phyloP scores from a whole-genome alignment of 305 asterid species.

The Fraxinus albicans region DNA sequence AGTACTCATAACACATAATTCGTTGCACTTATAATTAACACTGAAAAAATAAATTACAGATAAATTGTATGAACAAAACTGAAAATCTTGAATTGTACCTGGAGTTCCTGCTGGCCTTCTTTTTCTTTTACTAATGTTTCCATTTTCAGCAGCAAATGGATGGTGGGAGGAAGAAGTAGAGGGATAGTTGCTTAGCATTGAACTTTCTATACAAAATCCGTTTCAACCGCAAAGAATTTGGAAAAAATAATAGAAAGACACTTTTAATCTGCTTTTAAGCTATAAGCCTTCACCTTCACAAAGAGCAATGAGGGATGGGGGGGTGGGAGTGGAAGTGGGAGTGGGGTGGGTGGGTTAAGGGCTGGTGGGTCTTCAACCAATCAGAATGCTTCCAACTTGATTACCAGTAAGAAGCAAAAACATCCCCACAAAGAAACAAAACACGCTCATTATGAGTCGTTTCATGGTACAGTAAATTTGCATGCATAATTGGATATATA shows the following conservation, averaged over 20 bases:
- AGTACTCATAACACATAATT: not conserved
- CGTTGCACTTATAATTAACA: not conserved
- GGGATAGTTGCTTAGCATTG: constrained; percentile 41
- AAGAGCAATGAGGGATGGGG: not conserved
- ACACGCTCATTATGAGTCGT: not conserved
- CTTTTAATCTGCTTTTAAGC: not conserved
- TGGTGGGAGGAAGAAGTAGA: constrained; percentile 42
- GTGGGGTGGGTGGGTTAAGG: not conserved
- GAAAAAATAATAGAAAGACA: not conserved
- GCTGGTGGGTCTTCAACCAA: not conserved
- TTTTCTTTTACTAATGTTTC: constrained; percentile 46
- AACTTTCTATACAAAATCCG: not conserved
- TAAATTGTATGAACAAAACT: not conserved
- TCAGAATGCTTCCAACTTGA: constrained; percentile 3
- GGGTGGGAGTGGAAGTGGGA: not conserved
- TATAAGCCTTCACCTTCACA: not conserved
- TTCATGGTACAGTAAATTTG: not conserved
- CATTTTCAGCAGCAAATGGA: constrained; percentile 41
- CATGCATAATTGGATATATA: not conserved
- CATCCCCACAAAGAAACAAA: constrained; percentile 1
- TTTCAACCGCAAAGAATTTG: not conserved
- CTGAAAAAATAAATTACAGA: not conserved
- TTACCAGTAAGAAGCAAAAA: not conserved
- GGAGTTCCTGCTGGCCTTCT: constrained; percentile 93
- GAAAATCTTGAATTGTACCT: constrained; percentile 38